Percentiles rank a stretch among this genome's conserved stretches.
phyloP scores from a whole-genome alignment of 2,329 filamentous ascomycete species.

The Fusarium poae region DNA sequence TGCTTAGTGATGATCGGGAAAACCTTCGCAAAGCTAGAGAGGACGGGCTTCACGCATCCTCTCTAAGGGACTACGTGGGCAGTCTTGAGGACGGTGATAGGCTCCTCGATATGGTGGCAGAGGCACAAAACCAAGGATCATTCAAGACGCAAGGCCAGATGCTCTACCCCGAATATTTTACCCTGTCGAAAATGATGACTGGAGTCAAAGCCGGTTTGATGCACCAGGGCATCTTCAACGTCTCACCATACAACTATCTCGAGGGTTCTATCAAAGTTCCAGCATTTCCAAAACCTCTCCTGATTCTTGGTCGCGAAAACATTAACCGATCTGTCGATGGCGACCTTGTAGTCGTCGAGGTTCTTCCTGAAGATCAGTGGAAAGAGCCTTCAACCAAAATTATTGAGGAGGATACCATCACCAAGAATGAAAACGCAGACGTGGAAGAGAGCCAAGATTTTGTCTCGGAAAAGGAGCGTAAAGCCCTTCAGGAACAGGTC shows the following conservation, averaged over 20 bases:
- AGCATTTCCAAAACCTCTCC: conserved; percentile 87
- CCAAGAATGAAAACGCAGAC: conserved; percentile 94
- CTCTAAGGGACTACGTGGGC: conserved; percentile 82
- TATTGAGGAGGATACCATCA: conserved; percentile 91
- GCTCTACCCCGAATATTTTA: conserved; percentile 90
- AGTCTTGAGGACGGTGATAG: conserved; percentile 86
- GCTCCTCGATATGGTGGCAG: conserved; percentile 92
- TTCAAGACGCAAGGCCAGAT: conserved; percentile 73
- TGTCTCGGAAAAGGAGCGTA: conserved; percentile 89
- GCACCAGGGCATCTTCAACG: conserved; percentile 95
- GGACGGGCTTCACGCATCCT: conserved; percentile 78
- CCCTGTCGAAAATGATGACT: conserved; percentile 92
- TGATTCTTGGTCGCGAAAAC: conserved; percentile 92
- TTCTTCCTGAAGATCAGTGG: conserved; percentile 95
- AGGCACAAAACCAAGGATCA: conserved; percentile 77
- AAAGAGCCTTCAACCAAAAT: conserved; percentile 96
- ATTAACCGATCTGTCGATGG: conserved; percentile 95
- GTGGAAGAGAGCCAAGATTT: conserved; percentile 79
- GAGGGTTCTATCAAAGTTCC: conserved; percentile 93
- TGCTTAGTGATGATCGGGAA: conserved; percentile 93
- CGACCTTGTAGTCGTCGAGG: conserved; percentile 92
- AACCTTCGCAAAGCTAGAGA: conserved; percentile 85
- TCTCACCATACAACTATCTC: conserved; percentile 97
- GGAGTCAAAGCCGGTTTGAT: conserved; percentile 88
- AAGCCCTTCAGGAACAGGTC: conserved; percentile 90